Base-by-base conservation (phyloP, 2,329 filamentous ascomycete genomes). In the Fusarium torreyae region DNA sequence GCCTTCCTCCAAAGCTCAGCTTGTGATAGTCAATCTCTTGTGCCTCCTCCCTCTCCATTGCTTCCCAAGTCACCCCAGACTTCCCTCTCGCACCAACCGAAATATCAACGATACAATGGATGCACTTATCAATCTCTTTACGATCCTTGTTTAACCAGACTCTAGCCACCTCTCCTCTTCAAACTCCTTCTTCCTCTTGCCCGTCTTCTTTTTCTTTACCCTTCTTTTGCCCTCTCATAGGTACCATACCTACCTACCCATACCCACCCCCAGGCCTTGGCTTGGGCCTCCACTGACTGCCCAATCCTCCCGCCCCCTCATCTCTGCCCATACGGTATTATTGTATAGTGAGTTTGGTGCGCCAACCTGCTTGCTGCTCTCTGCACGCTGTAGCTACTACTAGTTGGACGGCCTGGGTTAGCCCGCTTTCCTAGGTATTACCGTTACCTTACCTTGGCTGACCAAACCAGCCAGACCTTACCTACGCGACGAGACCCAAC, bases 281-380 rank as follows among this genome's bases (percentile, higher is more conserved):
- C 58, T 73, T 72, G 69, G 71, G 71, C 71, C 71, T 73, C 71
- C 71, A 73, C 69, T 70, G 56, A 56, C 71, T 72, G 67, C 66
- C 71, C 70, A 70, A 73, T 72, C 60, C 69, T 74, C 62, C 66
- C 68, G 51, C 61, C 68, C 57, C 57, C 71, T 63, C 63, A 69
- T 36, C 58, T 63, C 45, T 52, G 52, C 46, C 34, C 42, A 38
- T 53, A 46, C 56, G 59, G 40, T 54, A 57, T 57, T 49, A 18
- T 38, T 43, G 45, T 24, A n/a, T 22, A 39, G 61, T 52, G 46
- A 43, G 40, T 44, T 53, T 45, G 42, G 39, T 48, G 62, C 48
- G 62, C 50, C 28, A 31, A 31, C 28, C 28, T 44, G 44, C 51
- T 58, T 66, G 53, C 34, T 65, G 40, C 48, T 57, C 34, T 49